Evolutionary conservation across 371 early-diverging fungal genomes (phyloP), one percentile per base, ranked within the genome.

Genomic region (Rhizopus sp.): DNA sequence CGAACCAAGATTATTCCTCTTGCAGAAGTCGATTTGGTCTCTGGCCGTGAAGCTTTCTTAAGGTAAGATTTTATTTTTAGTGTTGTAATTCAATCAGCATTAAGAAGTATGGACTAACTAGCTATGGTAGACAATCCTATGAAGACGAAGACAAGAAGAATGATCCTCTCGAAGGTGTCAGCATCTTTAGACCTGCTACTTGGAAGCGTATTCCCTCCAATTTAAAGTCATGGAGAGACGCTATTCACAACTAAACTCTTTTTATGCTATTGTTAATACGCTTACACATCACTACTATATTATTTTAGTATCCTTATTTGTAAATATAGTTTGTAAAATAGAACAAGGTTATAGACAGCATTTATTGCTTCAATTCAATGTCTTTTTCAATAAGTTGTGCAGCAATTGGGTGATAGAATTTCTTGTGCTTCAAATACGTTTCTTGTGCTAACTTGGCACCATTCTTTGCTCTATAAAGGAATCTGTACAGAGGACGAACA

Each of bases 381-480:
- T 93, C 93, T 72, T 93, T 93, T 61, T 83, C 88, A 39, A 94
- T 88, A 79, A 93, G 69, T 48, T 75, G 70, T 29, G 89, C 83
- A 53, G 93, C 93, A 65, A 98, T 97, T 5, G 98, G 97, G 53
- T 98, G 98, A 63, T 96, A 97, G 62, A 93, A 93, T 3, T 73
- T 70, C 53, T 84, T 85, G 73, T 94, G 73, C 47, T 85, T 64
- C 62, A 80, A 39, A 65, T 94, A 98, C 4, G 95, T 94, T 61
- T 88, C 72, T 55, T 73, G 77, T 10, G 98, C 97, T 44, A 95
- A 64, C 31, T 85, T 77, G 17, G 78, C 70, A 4, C 94, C 96
- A 59, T 84, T 83, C 53, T 80, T 74, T 33, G 84, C 83, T 57
- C 80, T 71, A 75, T 81, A 73, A 32, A 91, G 64, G 32, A 73